Conservation (phyloP, 2,329 filamentous ascomycete species). For the Xylaria sp. region DNA sequence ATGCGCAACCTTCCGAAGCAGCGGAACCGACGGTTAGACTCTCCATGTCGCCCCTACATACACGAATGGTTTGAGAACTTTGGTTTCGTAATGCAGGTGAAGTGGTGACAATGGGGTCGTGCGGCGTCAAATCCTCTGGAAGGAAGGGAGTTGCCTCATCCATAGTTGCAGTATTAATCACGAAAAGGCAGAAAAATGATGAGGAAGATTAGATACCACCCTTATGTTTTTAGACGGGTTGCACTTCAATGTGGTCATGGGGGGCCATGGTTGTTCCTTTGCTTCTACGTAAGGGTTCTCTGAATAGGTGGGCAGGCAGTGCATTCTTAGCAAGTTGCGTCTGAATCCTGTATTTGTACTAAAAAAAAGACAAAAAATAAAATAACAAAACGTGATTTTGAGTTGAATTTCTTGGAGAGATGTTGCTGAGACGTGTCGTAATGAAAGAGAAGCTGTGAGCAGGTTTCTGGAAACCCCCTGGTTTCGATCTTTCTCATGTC, state of each 20-base stretch:
- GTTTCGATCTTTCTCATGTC: no score
- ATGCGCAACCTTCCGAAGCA: slow-evolving; percentile 92
- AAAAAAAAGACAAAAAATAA: no score
- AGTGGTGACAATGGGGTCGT: background rate
- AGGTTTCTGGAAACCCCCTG: no score
- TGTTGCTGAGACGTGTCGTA: no score
- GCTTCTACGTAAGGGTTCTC: background rate
- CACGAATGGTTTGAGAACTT: background rate
- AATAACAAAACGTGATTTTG: no score
- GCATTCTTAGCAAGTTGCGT: no score
- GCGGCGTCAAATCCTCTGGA: background rate
- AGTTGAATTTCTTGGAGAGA: no score
- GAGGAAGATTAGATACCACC: slow-evolving; percentile 13
- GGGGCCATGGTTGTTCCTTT: background rate
- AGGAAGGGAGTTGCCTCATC: slow-evolving; percentile 4
- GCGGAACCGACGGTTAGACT: slow-evolving; percentile 75
- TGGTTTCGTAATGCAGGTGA: background rate
- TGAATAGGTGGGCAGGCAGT: no score
- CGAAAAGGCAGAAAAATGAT: slow-evolving; percentile 8
- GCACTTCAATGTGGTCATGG: background rate
- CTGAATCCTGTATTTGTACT: no score
- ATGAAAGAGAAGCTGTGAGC: no score
- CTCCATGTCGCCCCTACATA: background rate
- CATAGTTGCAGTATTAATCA: slow-evolving; percentile 1
- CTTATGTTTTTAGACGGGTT: background rate